Percentiles rank a stretch among this genome's conserved stretches.
phyloP scores from a whole-genome alignment of 306 rosid species.

The Dryas drummondii region DNA sequence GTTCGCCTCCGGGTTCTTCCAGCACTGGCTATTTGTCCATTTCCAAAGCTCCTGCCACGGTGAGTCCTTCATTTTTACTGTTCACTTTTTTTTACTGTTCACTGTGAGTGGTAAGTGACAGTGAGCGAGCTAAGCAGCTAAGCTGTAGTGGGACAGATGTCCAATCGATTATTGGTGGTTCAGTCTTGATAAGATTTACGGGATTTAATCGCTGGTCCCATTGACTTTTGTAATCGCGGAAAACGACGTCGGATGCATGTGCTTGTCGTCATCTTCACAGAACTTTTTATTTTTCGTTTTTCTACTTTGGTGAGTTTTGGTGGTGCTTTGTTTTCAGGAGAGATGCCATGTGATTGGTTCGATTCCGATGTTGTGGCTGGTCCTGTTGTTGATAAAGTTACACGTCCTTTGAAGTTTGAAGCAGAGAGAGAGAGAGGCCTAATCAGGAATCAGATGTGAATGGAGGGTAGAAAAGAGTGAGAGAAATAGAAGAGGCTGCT shows the following conservation, averaged over 20 bases:
- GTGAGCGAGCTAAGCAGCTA: too few species aligned
- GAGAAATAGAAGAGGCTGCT: constrained; percentile 36
- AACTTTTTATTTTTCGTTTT: not conserved
- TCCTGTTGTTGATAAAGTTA: constrained; percentile 37
- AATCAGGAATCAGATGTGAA: constrained; percentile 18
- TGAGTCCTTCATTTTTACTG: constrained; percentile 20
- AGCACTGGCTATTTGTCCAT: constrained; percentile 73
- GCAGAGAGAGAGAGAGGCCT: not conserved
- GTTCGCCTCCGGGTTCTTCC: constrained; percentile 36
- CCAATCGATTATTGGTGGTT: not conserved
- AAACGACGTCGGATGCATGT: not conserved
- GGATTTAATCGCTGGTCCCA: not conserved
- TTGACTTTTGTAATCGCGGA: not conserved
- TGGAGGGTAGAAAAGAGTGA: constrained; percentile 15
- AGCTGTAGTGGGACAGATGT: not conserved
- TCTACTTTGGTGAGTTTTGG: not conserved
- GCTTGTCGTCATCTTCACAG: not conserved
- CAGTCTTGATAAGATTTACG: not conserved
- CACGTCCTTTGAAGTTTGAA: constrained; percentile 26
- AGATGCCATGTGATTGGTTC: constrained; percentile 29
- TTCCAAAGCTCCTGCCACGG: constrained; percentile 56
- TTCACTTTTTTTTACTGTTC: not conserved
- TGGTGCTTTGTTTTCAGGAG: constrained; percentile 38
- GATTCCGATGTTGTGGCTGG: constrained; percentile 23
- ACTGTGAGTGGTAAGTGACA: too few species aligned